Base-by-base conservation (phyloP, 371 early-diverging fungal species). In the Rhizopus stolonifer region DNA sequence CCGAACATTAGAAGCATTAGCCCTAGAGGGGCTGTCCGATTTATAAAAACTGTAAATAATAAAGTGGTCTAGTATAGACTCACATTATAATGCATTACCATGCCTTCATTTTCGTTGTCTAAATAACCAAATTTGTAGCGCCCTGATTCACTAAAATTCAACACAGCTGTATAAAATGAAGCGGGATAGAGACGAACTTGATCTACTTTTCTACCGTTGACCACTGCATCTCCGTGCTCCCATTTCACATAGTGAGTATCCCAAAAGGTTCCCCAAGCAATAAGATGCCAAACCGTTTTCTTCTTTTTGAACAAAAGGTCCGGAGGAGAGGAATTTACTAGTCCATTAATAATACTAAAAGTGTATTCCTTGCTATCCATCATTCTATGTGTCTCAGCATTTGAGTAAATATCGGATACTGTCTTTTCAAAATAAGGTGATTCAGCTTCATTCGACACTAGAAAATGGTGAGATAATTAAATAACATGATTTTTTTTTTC, bases 1-100 rank as follows among this genome's bases (percentile, higher is more conserved):
- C 51, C 49, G 71, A 54, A 73, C 66, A 1, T 54, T 77, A 34
- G 71, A 73, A 34, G 77, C 77, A 15, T 49, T 77, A 34, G 77
- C 77, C 11, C 51, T 76, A 19, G 77, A 76, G 51, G 77, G 77
- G 11, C 48, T 64, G 11, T 58, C 64, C 18, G 64, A 64, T 14
- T 64, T 62, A 44, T 62, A 49, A 56, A 22, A 29, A 29, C 15
- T 42, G 21, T 42, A 42, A 42, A 42, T 21, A 42, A 42, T 21
- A 42, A 42, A 42, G 21, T 9, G 1, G 19, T 14, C 9, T 19
- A 19, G 14, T 23, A 45, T 9, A 45, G 21, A 19, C 21, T 49
- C 3, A 56, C 56, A 21, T 26, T 36, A 17, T 58, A 58, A 15
- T 40, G 10, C 54, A 59, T 53, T 3, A 34, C 17, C 54, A 54